A percentile compares a stretch with the other conserved stretches of the same genome.
These are phyloP conservation scores for Boletus mariae DNA, from an alignment of 1,284 basidiomycete species.

Conservation along the genomic window DNA sequence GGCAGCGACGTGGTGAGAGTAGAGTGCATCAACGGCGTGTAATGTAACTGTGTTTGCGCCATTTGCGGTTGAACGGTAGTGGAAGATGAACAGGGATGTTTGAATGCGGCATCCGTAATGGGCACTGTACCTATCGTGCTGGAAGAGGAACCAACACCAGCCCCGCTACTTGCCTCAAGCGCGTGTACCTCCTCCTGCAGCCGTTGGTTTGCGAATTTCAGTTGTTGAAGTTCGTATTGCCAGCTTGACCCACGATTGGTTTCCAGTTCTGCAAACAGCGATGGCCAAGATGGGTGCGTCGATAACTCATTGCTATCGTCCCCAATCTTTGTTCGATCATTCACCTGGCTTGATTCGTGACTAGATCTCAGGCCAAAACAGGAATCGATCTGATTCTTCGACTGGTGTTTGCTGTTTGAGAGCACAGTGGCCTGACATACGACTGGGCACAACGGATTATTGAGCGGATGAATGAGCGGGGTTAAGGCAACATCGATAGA, in stretches of 20 bases:
- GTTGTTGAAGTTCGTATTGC: constrained; percentile 90
- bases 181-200: constrained; percentile 65
- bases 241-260: constrained; percentile 68
- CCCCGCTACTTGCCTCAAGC: constrained; percentile 39
- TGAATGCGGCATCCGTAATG: neutral
- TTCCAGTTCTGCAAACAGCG: constrained; percentile 76
- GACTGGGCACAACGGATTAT: constrained; percentile 25
- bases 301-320: constrained; percentile 3
- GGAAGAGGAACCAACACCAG: neutral
- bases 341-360: neutral
- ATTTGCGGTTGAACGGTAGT: neutral
- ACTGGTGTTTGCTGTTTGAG: constrained; percentile 5
- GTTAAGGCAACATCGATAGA: neutral
- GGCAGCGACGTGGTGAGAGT: constrained; percentile 1
- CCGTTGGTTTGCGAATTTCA: constrained; percentile 71
- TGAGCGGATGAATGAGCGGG: constrained; percentile 15
- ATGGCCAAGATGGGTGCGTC: constrained; percentile 35
- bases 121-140: neutral
- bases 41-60: constrained; percentile 4
- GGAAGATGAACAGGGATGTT: constrained; percentile 1
- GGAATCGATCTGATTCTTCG: neutral
- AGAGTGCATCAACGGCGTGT: constrained; percentile 9
- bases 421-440: constrained; percentile 33
- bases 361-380: neutral
- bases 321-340: neutral